These are phyloP conservation scores for Ophiostoma himal-ulmi DNA, from an alignment of 2,329 filamentous ascomycete genomes.

Conservation along the genomic window DNA sequence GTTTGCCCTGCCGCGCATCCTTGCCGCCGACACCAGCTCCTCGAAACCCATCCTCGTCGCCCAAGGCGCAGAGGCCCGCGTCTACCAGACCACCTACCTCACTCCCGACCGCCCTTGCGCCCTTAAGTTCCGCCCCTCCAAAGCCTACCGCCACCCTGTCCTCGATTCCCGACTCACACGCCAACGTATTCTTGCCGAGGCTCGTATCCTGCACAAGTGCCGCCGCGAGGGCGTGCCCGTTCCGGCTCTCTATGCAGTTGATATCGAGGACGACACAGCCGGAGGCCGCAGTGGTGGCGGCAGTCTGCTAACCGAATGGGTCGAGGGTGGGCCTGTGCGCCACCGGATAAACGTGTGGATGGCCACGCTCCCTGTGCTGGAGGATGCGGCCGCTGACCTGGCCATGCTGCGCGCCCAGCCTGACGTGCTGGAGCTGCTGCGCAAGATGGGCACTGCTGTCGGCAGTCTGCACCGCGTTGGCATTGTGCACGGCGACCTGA, in stretches of 20 bases:
- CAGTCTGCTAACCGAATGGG: conserved; percentile 74
- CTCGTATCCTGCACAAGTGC: conserved; percentile 74
- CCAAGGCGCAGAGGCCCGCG: conserved; percentile 91
- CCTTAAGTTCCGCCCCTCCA: conserved; percentile 85
- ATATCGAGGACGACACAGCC: conserved; percentile 57
- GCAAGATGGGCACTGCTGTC: conserved; percentile 63
- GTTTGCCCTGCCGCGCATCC: conserved; percentile 45
- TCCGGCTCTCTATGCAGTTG: conserved; percentile 69
- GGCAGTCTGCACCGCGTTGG: conserved; percentile 76
- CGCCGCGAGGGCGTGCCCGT: conserved; percentile 73
- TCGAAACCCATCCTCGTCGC: conserved; percentile 63
- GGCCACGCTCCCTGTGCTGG: conserved; percentile 40
- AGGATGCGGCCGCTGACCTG: conserved; percentile 20
- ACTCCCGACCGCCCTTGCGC: conserved; percentile 62
- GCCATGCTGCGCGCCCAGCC: conserved; percentile 30
- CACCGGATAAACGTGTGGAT: conserved; percentile 65
- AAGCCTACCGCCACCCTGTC: conserved; percentile 83
- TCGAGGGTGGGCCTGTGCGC: conserved; percentile 66
- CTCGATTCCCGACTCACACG: conserved; percentile 84
- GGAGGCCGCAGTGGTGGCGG: conserved; percentile 32
- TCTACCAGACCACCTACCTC: conserved; percentile 83
- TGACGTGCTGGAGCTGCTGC: conserved; percentile 57
- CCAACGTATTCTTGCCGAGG: conserved; percentile 82
- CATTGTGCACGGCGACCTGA: conserved; percentile 90
- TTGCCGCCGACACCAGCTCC: conserved; percentile 45